Evolutionary conservation across 2,329 filamentous ascomycete species (phyloP).

Genomic region (Penicillium fuscoglaucum): DNA sequence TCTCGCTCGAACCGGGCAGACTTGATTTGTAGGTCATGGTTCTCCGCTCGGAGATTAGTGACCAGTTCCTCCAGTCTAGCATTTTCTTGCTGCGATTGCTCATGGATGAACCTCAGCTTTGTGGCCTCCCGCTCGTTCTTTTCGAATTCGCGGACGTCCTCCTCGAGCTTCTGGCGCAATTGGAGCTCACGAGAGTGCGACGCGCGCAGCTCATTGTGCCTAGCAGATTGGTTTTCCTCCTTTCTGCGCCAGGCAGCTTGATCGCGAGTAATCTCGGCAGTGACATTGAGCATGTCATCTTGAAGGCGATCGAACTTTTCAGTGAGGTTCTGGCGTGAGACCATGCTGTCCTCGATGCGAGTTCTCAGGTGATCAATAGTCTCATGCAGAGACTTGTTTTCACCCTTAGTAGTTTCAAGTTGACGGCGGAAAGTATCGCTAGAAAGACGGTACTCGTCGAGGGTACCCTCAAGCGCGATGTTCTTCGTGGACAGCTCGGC

Average conservation of each 20-base stretch:
- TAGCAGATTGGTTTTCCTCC: conserved; percentile 57
- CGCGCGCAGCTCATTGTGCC: conserved; percentile 56
- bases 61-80: conserved; percentile 64
- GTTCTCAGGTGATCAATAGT: conserved; percentile 71
- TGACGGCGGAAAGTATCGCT: conserved; percentile 58
- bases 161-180: conserved; percentile 60
- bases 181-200: conserved; percentile 69
- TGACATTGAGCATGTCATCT: conserved; percentile 78
- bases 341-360: conserved; percentile 83
- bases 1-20: conserved; percentile 74
- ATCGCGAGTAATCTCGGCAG: conserved; percentile 77
- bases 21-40: conserved; percentile 69
- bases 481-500: conserved; percentile 60
- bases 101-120: conserved; percentile 76
- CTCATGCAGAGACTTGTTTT: conserved; percentile 72
- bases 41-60: conserved; percentile 52
- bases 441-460: conserved; percentile 64
- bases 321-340: conserved; percentile 79
- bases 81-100: conserved; percentile 59
- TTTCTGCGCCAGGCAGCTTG: conserved; percentile 74
- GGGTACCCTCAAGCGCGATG: conserved; percentile 59
- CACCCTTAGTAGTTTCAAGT: conserved; percentile 53
- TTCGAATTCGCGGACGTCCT: conserved; percentile 62
- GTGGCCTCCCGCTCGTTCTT: conserved; percentile 73
- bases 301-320: conserved; percentile 82